These are phyloP conservation scores for Didymella exigua DNA, from an alignment of 2,329 filamentous ascomycete genomes.

Conservation along the genomic window DNA sequence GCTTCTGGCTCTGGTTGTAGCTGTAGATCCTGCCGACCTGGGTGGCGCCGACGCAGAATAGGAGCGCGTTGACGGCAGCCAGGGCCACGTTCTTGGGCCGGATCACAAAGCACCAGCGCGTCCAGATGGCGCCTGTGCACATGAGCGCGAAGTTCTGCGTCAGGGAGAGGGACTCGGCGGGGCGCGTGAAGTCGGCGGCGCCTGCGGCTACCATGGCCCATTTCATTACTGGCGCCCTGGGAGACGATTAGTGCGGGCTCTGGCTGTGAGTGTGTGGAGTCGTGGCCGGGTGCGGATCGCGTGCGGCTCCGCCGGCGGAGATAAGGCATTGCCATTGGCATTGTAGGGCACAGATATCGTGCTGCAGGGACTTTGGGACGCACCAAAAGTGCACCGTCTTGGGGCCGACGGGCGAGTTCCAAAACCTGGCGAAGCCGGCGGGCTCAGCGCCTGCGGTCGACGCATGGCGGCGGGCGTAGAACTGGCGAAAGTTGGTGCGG, in stretches of 20 bases:
- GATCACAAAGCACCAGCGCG: conserved; percentile 97
- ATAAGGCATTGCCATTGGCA: neutral
- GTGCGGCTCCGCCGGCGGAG: neutral
- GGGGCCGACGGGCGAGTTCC: conserved; percentile 56
- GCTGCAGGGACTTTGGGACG: conserved; percentile 25
- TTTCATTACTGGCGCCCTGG: conserved; percentile 90
- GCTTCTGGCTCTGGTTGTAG: conserved; percentile 67
- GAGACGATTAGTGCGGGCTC: neutral
- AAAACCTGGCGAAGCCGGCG: conserved; percentile 71
- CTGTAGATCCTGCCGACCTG: conserved; percentile 79
- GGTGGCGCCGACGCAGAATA: conserved; percentile 82
- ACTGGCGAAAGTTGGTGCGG: conserved; percentile 57
- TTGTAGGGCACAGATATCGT: neutral
- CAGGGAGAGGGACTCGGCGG: conserved; percentile 88
- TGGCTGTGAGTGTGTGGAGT: neutral
- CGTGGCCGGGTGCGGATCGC: neutral
- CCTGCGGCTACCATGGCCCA: conserved; percentile 94
- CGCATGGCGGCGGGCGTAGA: conserved; percentile 67
- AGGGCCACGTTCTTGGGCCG: conserved; percentile 90
- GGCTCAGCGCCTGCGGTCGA: conserved; percentile 65
- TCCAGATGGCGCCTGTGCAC: conserved; percentile 95
- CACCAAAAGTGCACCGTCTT: conserved; percentile 98
- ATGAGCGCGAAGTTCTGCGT: conserved; percentile 91
- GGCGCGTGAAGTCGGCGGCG: conserved; percentile 87
- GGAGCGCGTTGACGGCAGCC: conserved; percentile 97